phyloP scores from a whole-genome alignment of 192 early-diverging fungal species.

The Thamnidium elegans region DNA sequence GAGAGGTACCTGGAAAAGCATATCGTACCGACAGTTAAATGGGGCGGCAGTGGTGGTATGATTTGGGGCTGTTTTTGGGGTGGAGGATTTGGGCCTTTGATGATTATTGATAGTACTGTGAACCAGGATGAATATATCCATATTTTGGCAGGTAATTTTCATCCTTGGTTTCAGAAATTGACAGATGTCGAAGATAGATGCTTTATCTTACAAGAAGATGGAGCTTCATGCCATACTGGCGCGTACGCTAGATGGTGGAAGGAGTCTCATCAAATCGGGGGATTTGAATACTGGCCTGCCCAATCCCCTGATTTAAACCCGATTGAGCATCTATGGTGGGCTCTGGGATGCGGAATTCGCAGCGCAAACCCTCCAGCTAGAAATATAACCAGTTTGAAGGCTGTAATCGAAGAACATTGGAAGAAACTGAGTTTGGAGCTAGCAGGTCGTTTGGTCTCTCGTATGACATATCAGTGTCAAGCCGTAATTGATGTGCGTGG shows the following conservation, averaged over 20 bases:
- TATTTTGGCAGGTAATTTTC: not conserved
- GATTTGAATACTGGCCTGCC: slow-evolving; percentile 8
- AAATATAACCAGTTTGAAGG: too few species aligned
- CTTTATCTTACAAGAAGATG: not conserved
- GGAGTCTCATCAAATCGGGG: not conserved
- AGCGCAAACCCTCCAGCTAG: too few species aligned
- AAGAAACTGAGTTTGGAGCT: too few species aligned
- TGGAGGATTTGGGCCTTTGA: slow-evolving; percentile 4
- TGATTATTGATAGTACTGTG: not conserved
- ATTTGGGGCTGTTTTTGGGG: slow-evolving; percentile 1
- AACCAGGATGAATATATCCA: not conserved
- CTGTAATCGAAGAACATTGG: too few species aligned
- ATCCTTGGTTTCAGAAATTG: not conserved
- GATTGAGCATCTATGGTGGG: too few species aligned
- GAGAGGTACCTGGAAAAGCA: too few species aligned
- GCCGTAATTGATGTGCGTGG: too few species aligned
- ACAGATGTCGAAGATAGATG: not conserved
- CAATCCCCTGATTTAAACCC: slow-evolving; percentile 1
- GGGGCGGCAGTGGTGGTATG: not conserved
- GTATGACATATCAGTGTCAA: too few species aligned
- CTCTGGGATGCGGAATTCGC: too few species aligned
- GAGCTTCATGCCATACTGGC: not conserved
- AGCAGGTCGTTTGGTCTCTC: too few species aligned
- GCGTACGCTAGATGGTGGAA: slow-evolving; percentile 7
- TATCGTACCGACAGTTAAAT: too few species aligned